Base-by-base conservation (phyloP, 1,284 basidiomycete species). In the Irpex sp. region DNA sequence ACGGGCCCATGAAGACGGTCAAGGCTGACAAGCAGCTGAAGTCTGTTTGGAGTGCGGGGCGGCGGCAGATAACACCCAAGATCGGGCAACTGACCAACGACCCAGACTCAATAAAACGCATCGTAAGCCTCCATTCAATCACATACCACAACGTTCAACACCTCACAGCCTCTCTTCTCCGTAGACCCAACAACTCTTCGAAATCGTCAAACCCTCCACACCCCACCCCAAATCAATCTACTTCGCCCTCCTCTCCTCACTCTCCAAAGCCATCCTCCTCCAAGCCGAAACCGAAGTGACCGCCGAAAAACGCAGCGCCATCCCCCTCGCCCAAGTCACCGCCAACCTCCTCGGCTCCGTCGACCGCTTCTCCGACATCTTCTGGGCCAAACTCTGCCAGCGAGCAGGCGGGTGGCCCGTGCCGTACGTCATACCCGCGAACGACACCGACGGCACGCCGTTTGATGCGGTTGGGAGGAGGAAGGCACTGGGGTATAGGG, bases 221-320 rank as follows among this genome's bases (percentile, higher is more conserved):
- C 79, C 64, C 7, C 80, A 77, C 67, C 79, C 76, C 21, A 75
- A 72, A 67, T 72, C 75, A 7, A 78, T 89, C 9, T 97, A 96
- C 75, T 77, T 82, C 57, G 93, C 94, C 68, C 83, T 92, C 15
- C 84, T 97, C 26, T 96, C 93, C 26, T 92, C 96, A 19, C 83
- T 97, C 21, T 81, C 93, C 60, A 99, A 98, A 73, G 83, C 89
- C 44, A 87, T 99, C 63, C 86, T 98, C 54, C 84, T 92, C 40
- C 97, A 98, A 80, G 96, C 96, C 5, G 96, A 98, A 77, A 92
- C 90, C 0, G 97, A 99, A 76, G 94, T 98, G 5, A 88, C 92
- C 1, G 95, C 94, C 2, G 93, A 96, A 75, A 88, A 92, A 69
- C 86, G 88, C 44, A 91, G 91, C 7, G 96, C 95, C 0, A 83